Evolutionary conservation across 2,329 filamentous ascomycete genomes (phyloP).

Genomic region (Colletotrichum tanaceti): DNA sequence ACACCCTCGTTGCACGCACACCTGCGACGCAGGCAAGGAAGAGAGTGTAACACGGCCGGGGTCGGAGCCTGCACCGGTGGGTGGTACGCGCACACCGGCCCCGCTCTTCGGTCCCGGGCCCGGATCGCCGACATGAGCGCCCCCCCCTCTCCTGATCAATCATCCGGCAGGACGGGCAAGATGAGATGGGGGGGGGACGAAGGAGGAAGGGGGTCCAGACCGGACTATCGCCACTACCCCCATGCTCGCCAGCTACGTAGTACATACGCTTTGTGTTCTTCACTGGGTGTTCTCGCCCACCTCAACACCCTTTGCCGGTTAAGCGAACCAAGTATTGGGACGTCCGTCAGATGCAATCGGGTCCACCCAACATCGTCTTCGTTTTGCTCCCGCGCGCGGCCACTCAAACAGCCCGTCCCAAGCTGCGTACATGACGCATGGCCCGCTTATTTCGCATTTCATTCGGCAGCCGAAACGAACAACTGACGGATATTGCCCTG

Average conservation of each 20-base stretch:
- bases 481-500: conserved; percentile 13
- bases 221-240: conserved; percentile 17
- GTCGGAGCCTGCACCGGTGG: conserved; percentile 24
- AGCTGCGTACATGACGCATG: conserved; percentile 16
- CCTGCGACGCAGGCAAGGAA: not conserved
- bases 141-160: not conserved
- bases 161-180: not conserved
- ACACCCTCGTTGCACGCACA: not conserved
- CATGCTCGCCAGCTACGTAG: not conserved
- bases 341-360: not conserved
- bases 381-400: conserved; percentile 23
- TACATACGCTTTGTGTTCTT: no score
- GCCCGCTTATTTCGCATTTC: not conserved
- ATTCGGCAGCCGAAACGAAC: conserved; percentile 1
- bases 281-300: not conserved
- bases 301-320: conserved; percentile 7
- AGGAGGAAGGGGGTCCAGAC: conserved; percentile 15
- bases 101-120: conserved; percentile 30
- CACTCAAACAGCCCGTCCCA: conserved; percentile 9
- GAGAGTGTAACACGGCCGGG: conserved; percentile 14
- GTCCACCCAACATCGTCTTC: conserved; percentile 10
- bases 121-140: conserved; percentile 26
- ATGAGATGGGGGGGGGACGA: not conserved
- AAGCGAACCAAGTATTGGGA: conserved; percentile 9
- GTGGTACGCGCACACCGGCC: conserved; percentile 10